Evolutionary conservation across 2,329 filamentous ascomycete species (phyloP).

Genomic region (Epichloe bromicola): DNA sequence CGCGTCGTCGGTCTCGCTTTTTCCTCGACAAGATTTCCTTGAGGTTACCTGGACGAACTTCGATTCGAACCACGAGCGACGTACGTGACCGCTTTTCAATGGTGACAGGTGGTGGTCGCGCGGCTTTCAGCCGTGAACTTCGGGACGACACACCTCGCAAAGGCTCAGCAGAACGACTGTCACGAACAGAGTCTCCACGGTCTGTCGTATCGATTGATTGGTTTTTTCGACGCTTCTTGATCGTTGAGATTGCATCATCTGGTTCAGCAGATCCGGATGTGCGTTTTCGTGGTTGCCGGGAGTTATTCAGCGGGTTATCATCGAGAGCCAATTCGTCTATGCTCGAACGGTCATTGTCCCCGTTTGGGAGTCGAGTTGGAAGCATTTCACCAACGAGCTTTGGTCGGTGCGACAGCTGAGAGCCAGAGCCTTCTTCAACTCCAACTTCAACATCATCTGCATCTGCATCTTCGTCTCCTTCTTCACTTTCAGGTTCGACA

Average conservation of each 20-base stretch:
- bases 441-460: conserved; percentile 15
- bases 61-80: conserved; percentile 23
- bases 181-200: conserved; percentile 23
- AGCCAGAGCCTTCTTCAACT: conserved; percentile 13
- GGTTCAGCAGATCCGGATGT: conserved; percentile 62
- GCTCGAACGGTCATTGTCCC: conserved; percentile 43
- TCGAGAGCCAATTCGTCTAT: conserved; percentile 62
- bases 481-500: conserved; percentile 14
- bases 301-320: conserved; percentile 62
- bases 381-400: conserved; percentile 27
- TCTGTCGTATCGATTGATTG: conserved; percentile 29
- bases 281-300: conserved; percentile 68
- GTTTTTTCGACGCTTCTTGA: conserved; percentile 42
- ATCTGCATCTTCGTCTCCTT: conserved; percentile 12
- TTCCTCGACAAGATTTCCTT: conserved; percentile 24
- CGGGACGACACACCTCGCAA: conserved; percentile 30
- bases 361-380: conserved; percentile 27
- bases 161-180: conserved; percentile 14
- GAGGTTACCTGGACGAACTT: conserved; percentile 24
- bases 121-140: conserved; percentile 41
- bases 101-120: conserved; percentile 27
- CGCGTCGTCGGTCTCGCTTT: conserved; percentile 20
- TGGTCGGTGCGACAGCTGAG: conserved; percentile 15
- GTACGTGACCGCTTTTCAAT: conserved; percentile 25
- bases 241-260: conserved; percentile 38